Conservation (phyloP, 768 basidiomycete genomes). For the Pleurotus citrinopileatus region DNA sequence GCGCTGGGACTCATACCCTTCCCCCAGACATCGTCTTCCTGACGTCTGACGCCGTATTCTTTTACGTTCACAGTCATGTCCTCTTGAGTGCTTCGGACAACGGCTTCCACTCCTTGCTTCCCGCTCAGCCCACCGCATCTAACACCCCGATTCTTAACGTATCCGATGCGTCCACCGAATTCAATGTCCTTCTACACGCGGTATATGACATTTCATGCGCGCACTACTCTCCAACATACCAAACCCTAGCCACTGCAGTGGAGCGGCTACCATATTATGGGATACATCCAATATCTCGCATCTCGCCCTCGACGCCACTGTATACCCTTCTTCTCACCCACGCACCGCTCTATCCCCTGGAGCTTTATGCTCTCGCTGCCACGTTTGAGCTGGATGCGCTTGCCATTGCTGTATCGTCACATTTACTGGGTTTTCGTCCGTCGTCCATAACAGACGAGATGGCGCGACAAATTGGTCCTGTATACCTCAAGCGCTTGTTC, state of each 20-base stretch:
- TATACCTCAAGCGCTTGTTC: conserved; percentile 79
- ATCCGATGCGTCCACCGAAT: conserved; percentile 53
- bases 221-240: conserved; percentile 70
- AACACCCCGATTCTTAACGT: conserved; percentile 51
- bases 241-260: conserved; percentile 55
- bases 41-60: conserved; percentile 77
- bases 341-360: conserved; percentile 66
- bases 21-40: conserved; percentile 64
- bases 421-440: conserved; percentile 71
- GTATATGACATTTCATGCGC: conserved; percentile 72
- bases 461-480: conserved; percentile 65
- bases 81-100: conserved; percentile 63
- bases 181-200: conserved; percentile 73
- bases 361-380: conserved; percentile 72
- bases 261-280: conserved; percentile 60
- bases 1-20: conserved; percentile 52
- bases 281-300: conserved; percentile 43
- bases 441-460: conserved; percentile 68
- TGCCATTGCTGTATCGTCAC: conserved; percentile 71
- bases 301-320: conserved; percentile 52
- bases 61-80: conserved; percentile 69
- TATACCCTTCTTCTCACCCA: conserved; percentile 60
- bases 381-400: conserved; percentile 66
- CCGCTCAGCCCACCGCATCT: conserved; percentile 31
- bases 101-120: conserved; percentile 57